Percentiles rank a stretch among this genome's conserved stretches.
Evolutionary conservation across 257 asterid genomes (phyloP).

Genomic region (Voacanga thouarsii): DNA sequence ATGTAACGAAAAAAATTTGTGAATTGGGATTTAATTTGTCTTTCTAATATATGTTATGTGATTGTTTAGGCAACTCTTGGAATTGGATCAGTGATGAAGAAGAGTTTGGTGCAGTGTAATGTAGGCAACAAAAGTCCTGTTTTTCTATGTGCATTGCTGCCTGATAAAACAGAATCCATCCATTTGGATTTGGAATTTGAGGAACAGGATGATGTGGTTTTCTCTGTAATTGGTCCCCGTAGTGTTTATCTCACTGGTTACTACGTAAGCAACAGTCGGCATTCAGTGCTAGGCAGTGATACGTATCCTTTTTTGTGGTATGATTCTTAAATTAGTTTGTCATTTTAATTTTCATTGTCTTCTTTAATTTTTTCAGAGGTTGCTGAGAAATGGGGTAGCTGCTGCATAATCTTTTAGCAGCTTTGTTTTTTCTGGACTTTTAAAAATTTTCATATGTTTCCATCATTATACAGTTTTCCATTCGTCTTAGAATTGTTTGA

Average conservation of each 20-base stretch:
- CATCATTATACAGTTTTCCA: not conserved
- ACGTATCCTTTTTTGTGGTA: constrained; percentile 49
- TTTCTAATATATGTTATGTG: constrained; percentile 11
- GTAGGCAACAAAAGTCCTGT: constrained; percentile 68
- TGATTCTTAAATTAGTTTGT: not conserved
- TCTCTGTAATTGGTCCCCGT: constrained; percentile 77
- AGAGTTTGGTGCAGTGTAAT: constrained; percentile 68
- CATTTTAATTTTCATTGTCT: not conserved
- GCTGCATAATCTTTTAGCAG: not conserved
- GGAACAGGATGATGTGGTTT: constrained; percentile 83
- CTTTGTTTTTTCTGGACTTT: not conserved
- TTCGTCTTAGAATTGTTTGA: not conserved
- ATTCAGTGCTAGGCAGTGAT: constrained; percentile 44
- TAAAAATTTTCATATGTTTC: not conserved
- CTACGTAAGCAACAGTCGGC: constrained; percentile 35
- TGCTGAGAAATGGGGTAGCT: not conserved
- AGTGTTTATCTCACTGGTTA: constrained; percentile 76
- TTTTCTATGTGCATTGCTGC: constrained; percentile 61
- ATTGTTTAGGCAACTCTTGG: constrained; percentile 73
- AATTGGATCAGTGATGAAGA: constrained; percentile 47
- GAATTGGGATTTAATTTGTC: not conserved
- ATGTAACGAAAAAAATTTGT: not conserved
- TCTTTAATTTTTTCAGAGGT: not conserved
- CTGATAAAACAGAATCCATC: constrained; percentile 58
- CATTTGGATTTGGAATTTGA: constrained; percentile 81